phyloP scores from a whole-genome alignment of 2,329 filamentous ascomycete genomes.

The Exophiala mesophila region DNA sequence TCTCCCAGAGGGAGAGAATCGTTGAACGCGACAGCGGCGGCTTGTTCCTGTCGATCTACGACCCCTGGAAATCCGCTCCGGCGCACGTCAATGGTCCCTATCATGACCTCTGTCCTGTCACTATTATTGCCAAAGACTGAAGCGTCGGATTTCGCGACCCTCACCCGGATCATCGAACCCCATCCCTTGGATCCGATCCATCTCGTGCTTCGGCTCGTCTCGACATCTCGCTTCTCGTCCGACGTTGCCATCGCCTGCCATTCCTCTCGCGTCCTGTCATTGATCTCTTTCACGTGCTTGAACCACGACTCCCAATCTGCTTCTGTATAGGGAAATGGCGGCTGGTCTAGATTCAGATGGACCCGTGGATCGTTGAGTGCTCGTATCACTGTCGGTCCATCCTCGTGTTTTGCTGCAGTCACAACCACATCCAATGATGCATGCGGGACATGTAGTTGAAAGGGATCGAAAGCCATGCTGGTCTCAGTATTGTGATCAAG shows the following conservation, averaged over 20 bases:
- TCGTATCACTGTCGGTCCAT: slow-evolving; percentile 7
- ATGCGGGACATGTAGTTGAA: slow-evolving; percentile 2
- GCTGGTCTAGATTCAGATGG: slow-evolving; percentile 24
- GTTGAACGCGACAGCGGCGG: slow-evolving; percentile 21
- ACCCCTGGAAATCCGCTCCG: slow-evolving; percentile 29
- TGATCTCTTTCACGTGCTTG: slow-evolving; percentile 19
- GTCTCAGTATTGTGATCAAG: no score
- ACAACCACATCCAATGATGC: slow-evolving; percentile 6
- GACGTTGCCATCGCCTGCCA: slow-evolving; percentile 1
- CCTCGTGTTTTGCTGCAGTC: slow-evolving; percentile 1
- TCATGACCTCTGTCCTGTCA: slow-evolving; percentile 7
- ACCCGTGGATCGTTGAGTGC: slow-evolving; percentile 29
- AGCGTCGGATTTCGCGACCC: not conserved
- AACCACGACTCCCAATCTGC: slow-evolving; percentile 13
- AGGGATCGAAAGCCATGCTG: not conserved
- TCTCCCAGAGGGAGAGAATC: slow-evolving; percentile 23
- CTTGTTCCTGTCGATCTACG: slow-evolving; percentile 15
- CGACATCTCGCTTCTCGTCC: not conserved
- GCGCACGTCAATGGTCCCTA: slow-evolving; percentile 26
- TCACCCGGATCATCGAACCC: slow-evolving; percentile 6
- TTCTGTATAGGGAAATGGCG: slow-evolving; percentile 29
- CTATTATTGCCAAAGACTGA: not conserved
- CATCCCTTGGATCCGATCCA: slow-evolving; percentile 6
- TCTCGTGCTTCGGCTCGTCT: not conserved
- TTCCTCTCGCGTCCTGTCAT: slow-evolving; percentile 9